phyloP scores from a whole-genome alignment of 306 rosid species.

The Citrullus mucosospermus region DNA sequence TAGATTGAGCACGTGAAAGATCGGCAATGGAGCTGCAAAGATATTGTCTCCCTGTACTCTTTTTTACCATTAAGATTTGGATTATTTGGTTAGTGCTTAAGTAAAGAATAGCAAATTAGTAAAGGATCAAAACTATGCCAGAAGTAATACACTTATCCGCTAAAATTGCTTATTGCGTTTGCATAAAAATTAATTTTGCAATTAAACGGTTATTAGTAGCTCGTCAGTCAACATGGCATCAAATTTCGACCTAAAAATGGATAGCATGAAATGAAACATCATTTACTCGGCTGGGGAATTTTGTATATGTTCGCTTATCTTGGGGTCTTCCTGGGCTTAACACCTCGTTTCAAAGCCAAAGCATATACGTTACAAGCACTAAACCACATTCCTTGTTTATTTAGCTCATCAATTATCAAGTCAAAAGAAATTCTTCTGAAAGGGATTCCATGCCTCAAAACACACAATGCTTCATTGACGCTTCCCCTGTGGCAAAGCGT shows the following conservation, averaged over 20 bases:
- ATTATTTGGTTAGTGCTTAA: background rate
- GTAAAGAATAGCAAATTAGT: background rate
- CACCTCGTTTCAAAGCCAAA: slow-evolving; percentile 49
- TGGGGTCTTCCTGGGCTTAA: background rate
- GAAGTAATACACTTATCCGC: background rate
- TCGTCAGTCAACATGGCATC: background rate
- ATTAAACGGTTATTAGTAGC: background rate
- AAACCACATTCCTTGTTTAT: slow-evolving; percentile 19
- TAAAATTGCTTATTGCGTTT: background rate
- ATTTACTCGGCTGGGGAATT: background rate
- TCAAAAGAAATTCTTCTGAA: slow-evolving; percentile 21
- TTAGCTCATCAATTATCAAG: slow-evolving; percentile 33
- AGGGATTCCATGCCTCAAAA: slow-evolving; percentile 23
- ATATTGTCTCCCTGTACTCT: background rate
- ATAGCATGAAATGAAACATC: background rate
- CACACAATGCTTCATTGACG: slow-evolving; percentile 27
- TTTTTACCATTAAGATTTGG: background rate
- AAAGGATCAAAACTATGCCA: background rate
- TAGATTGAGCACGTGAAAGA: background rate
- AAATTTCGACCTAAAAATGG: background rate
- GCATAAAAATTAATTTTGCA: background rate
- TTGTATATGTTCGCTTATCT: background rate
- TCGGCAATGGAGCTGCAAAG: background rate
- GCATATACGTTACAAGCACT: slow-evolving; percentile 33
- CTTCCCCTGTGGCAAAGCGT: slow-evolving; percentile 41